These are phyloP conservation scores for Gautieria morchelliformis DNA, from an alignment of 768 basidiomycete species.

Conservation along the genomic window DNA sequence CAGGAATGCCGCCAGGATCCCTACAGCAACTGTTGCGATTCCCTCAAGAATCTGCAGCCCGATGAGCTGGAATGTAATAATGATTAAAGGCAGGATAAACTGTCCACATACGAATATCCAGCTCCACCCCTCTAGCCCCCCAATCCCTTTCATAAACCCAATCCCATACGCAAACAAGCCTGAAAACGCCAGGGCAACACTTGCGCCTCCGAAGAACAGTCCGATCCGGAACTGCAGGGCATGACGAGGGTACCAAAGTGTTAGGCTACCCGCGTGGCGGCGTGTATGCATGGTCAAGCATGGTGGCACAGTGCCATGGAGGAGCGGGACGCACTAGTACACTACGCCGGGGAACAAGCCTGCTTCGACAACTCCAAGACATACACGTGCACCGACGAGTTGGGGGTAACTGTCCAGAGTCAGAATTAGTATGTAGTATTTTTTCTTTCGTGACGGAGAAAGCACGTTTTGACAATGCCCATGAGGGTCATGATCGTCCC, in stretches of 20 bases:
- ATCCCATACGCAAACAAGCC: conserved; percentile 50
- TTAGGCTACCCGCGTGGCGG: conserved; percentile 35
- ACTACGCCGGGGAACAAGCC: conserved; percentile 45
- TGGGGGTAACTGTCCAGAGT: conserved; percentile 41
- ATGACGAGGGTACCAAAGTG: conserved; percentile 63
- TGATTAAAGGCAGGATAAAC: too few relatives aligned
- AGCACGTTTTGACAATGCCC: conserved; percentile 54
- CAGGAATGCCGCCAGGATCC: conserved; percentile 43
- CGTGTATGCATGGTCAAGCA: conserved; percentile 37
- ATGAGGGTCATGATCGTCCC: conserved; percentile 46
- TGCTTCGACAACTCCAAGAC: conserved; percentile 51
- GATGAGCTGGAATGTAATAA: too few relatives aligned
- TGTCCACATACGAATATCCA: conserved; percentile 50
- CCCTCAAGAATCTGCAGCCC: conserved; percentile 50
- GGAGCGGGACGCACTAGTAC: conserved; percentile 50
- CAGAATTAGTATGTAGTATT: background rate
- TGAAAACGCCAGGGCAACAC: conserved; percentile 54
- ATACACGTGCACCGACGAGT: conserved; percentile 45
- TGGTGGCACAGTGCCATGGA: conserved; percentile 62
- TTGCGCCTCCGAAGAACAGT: conserved; percentile 58
- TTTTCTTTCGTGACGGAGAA: background rate
- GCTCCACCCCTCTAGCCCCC: conserved; percentile 45
- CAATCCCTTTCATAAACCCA: conserved; percentile 38
- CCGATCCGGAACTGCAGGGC: conserved; percentile 51
- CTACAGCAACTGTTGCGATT: conserved; percentile 47